Evolutionary conservation across 495 filamentous ascomycete species (phyloP), one percentile per base, ranked within the genome.

Genomic region (Rhypophila decipiens): DNA sequence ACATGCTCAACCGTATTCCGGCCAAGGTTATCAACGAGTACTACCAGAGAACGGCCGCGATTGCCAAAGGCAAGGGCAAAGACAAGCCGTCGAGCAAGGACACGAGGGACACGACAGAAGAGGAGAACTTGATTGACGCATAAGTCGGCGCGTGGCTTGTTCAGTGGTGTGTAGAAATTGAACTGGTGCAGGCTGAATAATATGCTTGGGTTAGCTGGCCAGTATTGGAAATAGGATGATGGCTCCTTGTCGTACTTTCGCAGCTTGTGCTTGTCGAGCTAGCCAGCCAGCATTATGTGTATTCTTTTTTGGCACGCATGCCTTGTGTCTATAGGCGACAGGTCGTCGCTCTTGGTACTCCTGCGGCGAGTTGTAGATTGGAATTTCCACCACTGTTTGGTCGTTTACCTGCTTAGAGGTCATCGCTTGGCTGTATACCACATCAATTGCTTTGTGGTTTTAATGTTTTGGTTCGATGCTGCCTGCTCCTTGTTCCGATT

Each of bases 1-100:
- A 97, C 59, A 72, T 96, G 58, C 85, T 99, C 56, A 99, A 97
- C 72, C 87, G 90, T 71, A 95, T 99, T 61, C 94, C 93, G 42
- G 85, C 87, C 74, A 91, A 94, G 68, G 71, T 94, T 38, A 77
- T 99, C 49, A 83, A 95, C 59, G 86, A 96, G 67, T 99, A 84
- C 72, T 99, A 97, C 69, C 77, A 82, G 54, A 78, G 94, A 49
- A 74, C 51, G 27, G 51, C 52, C 21, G 56, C 56, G 18, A 55
- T 78, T 48, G 67, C 80, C 45, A 82, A 83, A 69, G 78, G 74
- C 21, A 79, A 80, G 63, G 74, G 65, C 35, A 77, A 75, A 56
- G 17, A 23, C 18, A 18, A n/a, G 8, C 19, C 43, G 37, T 43
- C 58, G 39, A 62, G 56, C 73, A 86, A 90, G 50, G 79, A 80